Percentiles rank a stretch among this genome's conserved stretches.
Conservation (phyloP, 2,329 filamentous ascomycete species). For the Sarocladium oryzae region DNA sequence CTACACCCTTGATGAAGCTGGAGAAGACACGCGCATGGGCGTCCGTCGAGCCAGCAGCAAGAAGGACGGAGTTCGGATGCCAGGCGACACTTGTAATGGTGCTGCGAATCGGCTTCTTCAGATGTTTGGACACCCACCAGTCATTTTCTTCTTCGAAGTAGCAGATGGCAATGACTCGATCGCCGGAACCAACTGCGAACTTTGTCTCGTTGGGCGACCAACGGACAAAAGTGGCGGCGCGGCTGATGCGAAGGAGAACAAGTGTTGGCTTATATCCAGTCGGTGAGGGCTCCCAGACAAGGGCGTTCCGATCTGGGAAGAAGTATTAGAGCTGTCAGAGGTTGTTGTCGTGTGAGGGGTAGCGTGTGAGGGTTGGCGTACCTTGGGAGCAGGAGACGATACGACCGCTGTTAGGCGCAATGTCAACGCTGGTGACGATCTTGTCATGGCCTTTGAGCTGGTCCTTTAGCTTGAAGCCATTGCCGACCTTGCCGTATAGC, state of each 20-base stretch:
- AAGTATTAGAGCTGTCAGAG: conserved; percentile 11
- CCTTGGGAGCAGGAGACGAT: conserved; percentile 98
- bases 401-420: conserved; percentile 81
- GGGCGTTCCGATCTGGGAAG: conserved; percentile 78
- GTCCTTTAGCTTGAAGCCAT: conserved; percentile 76
- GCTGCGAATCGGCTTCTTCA: conserved; percentile 97
- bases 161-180: conserved; percentile 91
- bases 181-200: conserved; percentile 94
- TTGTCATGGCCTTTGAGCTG: conserved; percentile 97
- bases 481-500: conserved; percentile 71
- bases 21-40: conserved; percentile 94
- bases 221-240: conserved; percentile 91
- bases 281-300: conserved; percentile 95
- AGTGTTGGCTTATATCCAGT: conserved; percentile 94
- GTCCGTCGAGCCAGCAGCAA: conserved; percentile 94
- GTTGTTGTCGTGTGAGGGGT: too few relatives aligned
- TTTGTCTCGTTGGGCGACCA: conserved; percentile 97
- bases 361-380: conserved; percentile 33
- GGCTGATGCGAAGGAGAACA: conserved; percentile 92
- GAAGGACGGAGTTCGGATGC: conserved; percentile 95
- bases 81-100: conserved; percentile 92
- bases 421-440: conserved; percentile 91
- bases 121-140: conserved; percentile 99
- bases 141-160: conserved; percentile 99
- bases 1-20: conserved; percentile 92